Percentiles rank a stretch among this genome's conserved stretches.
These are phyloP conservation scores for Claviceps arundinis DNA, from an alignment of 2,329 filamentous ascomycete genomes.

Conservation along the genomic window DNA sequence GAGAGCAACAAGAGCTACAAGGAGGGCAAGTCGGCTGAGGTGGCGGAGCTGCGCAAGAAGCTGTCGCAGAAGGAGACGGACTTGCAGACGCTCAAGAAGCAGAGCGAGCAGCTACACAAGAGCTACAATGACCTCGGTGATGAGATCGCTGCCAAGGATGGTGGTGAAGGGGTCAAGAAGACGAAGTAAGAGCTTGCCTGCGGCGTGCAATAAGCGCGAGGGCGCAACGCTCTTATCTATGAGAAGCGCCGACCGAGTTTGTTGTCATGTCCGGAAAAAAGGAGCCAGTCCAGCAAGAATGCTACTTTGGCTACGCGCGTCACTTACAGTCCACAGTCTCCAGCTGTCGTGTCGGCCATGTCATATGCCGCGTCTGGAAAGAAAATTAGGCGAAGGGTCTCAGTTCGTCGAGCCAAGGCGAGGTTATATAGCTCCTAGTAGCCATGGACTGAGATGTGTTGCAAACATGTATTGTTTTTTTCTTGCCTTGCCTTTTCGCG, in stretches of 20 bases:
- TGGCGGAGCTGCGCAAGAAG: conserved; percentile 55
- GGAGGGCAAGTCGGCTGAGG: conserved; percentile 62
- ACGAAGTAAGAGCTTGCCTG: conserved; percentile 15
- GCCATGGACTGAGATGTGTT: too few species aligned
- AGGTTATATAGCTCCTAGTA: background rate
- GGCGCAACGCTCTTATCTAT: too few species aligned
- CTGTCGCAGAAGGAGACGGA: conserved; percentile 71
- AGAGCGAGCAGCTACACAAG: conserved; percentile 66
- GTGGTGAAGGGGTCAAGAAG: conserved; percentile 44
- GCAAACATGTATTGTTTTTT: too few species aligned
- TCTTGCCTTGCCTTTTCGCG: too few species aligned
- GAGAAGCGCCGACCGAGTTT: too few species aligned
- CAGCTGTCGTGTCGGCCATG: too few species aligned
- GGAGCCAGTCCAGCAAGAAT: too few species aligned
- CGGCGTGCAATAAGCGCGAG: too few species aligned
- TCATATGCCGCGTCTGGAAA: background rate
- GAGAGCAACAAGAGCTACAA: conserved; percentile 62
- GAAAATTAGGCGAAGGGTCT: background rate
- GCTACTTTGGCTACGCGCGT: too few species aligned
- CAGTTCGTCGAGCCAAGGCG: background rate
- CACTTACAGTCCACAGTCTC: too few species aligned
- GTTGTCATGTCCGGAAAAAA: too few species aligned
- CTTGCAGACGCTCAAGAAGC: conserved; percentile 82
- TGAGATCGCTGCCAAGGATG: conserved; percentile 52
- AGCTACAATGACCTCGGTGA: conserved; percentile 83